A percentile compares a stretch with the other conserved stretches of the same genome.
Conservation (phyloP, 106 monocot species). For the Alisma plantagoaquatica region DNA sequence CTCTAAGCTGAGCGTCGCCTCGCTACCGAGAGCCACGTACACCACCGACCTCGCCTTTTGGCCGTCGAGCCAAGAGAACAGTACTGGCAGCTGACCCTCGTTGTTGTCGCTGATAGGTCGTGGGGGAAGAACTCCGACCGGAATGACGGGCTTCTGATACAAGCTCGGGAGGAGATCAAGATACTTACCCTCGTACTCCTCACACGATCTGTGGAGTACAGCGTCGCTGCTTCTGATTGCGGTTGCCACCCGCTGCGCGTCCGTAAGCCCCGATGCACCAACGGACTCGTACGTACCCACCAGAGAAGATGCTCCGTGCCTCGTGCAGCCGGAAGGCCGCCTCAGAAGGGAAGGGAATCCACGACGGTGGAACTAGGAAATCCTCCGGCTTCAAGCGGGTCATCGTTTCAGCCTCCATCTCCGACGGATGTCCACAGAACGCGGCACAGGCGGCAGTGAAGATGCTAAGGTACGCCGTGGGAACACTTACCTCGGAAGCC, state of each 20-base stretch:
- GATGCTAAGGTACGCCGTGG: conserved; percentile 19
- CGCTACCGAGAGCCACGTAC: conserved; percentile 1
- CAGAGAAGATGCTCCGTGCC: background rate
- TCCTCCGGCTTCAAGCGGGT: conserved; percentile 6
- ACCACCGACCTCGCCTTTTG: background rate
- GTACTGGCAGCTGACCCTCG: background rate
- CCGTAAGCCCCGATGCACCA: conserved; percentile 6
- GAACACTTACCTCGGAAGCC: conserved; percentile 10
- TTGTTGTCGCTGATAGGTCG: background rate
- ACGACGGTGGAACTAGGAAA: conserved; percentile 11
- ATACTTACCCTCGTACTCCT: conserved; percentile 19
- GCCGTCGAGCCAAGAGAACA: conserved; percentile 1
- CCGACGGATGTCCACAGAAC: conserved; percentile 1
- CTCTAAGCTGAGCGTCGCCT: background rate
- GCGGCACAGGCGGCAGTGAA: conserved; percentile 4
- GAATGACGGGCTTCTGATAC: conserved; percentile 9
- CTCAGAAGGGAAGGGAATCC: conserved; percentile 17
- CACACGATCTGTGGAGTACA: conserved; percentile 12
- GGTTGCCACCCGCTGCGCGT: background rate
- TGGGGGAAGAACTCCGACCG: too few relatives aligned
- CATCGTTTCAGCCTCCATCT: background rate
- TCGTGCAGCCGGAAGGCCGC: conserved; percentile 16
- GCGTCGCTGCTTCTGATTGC: conserved; percentile 1
- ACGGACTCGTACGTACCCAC: background rate
- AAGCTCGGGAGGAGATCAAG: too few relatives aligned